Percentiles rank a stretch among this genome's conserved stretches.
Evolutionary conservation across 805 yeast genomes (phyloP).

Genomic region (Teunomyces stri): DNA sequence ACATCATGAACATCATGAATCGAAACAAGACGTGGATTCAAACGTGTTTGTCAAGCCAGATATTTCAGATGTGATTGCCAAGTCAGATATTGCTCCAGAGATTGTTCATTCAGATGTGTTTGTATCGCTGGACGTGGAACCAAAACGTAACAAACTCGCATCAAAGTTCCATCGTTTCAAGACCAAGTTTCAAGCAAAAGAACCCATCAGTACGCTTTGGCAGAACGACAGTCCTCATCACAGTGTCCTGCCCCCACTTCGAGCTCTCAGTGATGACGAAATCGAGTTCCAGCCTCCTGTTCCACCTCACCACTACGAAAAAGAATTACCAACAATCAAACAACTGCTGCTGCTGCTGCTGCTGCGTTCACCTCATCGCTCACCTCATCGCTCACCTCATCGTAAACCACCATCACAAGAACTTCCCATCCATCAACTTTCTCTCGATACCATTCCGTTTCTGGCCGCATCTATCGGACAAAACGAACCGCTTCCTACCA

Average conservation of each 20-base stretch:
- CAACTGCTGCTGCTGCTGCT: too few species aligned
- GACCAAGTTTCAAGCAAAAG: conserved; percentile 31
- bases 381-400: background rate
- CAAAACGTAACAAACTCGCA: conserved; percentile 19
- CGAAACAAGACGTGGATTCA: too few species aligned
- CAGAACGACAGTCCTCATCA: background rate
- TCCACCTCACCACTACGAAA: conserved; percentile 18
- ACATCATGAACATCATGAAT: too few species aligned
- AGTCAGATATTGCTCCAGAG: too few species aligned
- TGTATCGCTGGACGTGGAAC: conserved; percentile 6
- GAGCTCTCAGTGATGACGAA: conserved; percentile 12
- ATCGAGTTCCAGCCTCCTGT: conserved; percentile 18
- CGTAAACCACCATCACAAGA: conserved; percentile 20
- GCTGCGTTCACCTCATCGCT: background rate
- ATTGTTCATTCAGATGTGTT: conserved; percentile 10
- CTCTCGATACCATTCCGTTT: conserved; percentile 31
- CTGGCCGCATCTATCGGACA: conserved; percentile 45
- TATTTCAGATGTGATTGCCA: too few species aligned
- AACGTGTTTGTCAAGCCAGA: too few species aligned
- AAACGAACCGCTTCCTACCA: conserved; percentile 27
- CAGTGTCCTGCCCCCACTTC: too few species aligned
- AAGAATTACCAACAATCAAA: background rate
- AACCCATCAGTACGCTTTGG: conserved; percentile 31
- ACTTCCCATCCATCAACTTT: background rate
- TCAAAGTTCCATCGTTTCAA: conserved; percentile 31